Evolutionary conservation across 2,329 filamentous ascomycete genomes (phyloP).

Genomic region (Chrysoporthe puriensis): DNA sequence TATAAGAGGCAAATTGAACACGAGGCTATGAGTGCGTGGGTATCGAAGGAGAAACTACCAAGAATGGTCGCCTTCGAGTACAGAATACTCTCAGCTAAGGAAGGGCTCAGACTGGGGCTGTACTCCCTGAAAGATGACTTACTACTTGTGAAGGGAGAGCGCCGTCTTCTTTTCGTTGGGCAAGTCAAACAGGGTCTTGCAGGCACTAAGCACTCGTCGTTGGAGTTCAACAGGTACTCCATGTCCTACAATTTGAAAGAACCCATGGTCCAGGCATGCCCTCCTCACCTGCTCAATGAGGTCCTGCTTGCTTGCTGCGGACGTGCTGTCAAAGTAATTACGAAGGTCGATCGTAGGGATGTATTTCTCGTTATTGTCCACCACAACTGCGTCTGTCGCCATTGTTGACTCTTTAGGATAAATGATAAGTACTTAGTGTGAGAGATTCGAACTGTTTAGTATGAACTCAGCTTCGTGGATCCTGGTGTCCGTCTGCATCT

Average conservation of each 20-base stretch:
- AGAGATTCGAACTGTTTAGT: background rate
- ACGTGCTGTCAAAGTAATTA: background rate
- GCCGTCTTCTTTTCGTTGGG: background rate
- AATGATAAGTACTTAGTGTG: background rate
- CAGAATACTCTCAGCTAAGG: background rate
- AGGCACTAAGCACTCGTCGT: background rate
- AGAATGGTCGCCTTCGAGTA: background rate
- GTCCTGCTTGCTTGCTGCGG: background rate
- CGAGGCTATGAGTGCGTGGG: background rate
- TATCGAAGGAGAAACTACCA: background rate
- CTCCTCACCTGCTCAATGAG: background rate
- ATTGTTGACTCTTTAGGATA: background rate
- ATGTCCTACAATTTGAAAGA: background rate
- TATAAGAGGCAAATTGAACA: background rate
- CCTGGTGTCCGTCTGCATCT: background rate
- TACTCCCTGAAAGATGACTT: background rate
- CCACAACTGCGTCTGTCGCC: background rate
- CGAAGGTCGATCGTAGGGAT: background rate
- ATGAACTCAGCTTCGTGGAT: background rate
- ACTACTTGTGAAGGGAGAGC: conserved; percentile 1
- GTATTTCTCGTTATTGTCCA: background rate
- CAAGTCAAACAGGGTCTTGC: conserved; percentile 1
- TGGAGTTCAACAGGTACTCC: background rate
- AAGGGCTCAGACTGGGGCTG: background rate
- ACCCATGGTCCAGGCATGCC: background rate